Evolutionary conservation across 2,329 filamentous ascomycete genomes (phyloP).

Genomic region (Akanthomyces lecanii): DNA sequence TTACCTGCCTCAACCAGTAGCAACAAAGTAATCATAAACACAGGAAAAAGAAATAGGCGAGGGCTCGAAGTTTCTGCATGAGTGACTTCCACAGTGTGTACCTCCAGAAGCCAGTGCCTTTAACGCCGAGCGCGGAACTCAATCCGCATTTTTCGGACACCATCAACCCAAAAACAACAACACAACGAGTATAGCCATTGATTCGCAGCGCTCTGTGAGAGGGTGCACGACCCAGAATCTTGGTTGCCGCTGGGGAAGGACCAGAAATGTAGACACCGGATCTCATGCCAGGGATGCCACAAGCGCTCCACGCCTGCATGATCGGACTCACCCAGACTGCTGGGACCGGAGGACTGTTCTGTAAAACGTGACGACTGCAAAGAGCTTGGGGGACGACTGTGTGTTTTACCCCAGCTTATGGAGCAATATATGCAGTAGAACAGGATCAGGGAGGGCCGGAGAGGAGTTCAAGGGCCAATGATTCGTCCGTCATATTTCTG

Average conservation of each 20-base stretch:
- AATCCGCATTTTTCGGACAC: background rate
- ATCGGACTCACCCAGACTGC: slow-evolving; percentile 5
- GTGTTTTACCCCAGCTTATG: slow-evolving; percentile 9
- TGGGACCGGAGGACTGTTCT: background rate
- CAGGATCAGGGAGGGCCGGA: background rate
- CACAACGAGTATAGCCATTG: background rate
- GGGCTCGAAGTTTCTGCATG: background rate
- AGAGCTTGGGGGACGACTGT: background rate
- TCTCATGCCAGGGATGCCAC: background rate
- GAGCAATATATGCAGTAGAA: slow-evolving; percentile 3
- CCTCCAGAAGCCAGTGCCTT: background rate
- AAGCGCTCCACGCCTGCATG: slow-evolving; percentile 1
- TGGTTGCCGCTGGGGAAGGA: background rate
- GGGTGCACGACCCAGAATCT: background rate
- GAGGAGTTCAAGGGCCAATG: background rate
- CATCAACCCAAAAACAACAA: background rate
- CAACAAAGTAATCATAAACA: too few species aligned
- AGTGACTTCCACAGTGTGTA: background rate
- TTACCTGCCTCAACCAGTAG: background rate
- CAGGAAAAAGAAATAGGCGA: too few species aligned
- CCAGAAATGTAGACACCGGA: slow-evolving; percentile 1
- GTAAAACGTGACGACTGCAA: slow-evolving; percentile 13
- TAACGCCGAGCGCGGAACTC: background rate
- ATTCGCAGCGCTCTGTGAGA: background rate
- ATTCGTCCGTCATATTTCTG: slow-evolving; percentile 15